A percentile compares a stretch with the other conserved stretches of the same genome.
phyloP scores from a whole-genome alignment of 257 asterid species.

The Solanum peruvianum region DNA sequence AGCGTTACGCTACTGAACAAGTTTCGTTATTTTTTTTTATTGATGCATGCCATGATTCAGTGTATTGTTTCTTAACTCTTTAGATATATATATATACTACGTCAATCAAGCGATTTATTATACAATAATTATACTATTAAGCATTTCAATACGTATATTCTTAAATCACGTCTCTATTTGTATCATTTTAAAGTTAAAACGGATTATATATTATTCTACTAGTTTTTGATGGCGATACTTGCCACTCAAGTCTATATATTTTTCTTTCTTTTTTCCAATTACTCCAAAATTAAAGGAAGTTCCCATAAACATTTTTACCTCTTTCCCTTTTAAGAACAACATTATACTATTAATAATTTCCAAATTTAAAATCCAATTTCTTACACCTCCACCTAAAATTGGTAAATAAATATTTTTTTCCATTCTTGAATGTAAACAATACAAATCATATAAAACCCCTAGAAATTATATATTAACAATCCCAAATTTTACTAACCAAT shows the following conservation, averaged over 20 bases:
- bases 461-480: background rate
- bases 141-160: background rate
- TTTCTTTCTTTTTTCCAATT: background rate
- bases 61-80: no score
- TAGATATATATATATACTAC: no score
- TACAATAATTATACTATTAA: background rate
- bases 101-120: background rate
- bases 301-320: background rate
- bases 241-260: background rate
- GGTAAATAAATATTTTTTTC: background rate
- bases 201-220: background rate
- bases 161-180: background rate
- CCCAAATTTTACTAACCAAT: background rate
- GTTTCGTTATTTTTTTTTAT: no score
- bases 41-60: background rate
- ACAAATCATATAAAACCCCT: background rate
- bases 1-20: fast-evolving
- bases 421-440: background rate
- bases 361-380: background rate
- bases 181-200: background rate
- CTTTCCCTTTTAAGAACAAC: background rate
- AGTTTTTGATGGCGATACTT: background rate
- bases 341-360: background rate
- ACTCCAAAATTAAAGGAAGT: background rate
- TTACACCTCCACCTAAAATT: background rate